Evolutionary conservation across 2,329 filamentous ascomycete genomes (phyloP).

Genomic region (Penicillium sp.): DNA sequence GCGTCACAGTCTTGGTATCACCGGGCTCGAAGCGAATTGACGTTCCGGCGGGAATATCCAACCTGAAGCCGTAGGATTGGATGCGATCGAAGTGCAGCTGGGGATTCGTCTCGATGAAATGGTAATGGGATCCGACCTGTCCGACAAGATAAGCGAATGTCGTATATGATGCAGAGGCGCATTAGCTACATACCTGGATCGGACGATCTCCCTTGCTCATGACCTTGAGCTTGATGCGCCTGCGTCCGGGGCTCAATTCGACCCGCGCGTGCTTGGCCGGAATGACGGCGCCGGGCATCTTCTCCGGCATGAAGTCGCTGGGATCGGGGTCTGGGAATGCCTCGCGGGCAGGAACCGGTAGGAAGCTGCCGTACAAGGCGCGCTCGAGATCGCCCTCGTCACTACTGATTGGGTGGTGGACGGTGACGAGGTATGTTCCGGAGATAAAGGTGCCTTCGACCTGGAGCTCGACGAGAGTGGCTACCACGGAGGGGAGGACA

Average conservation of each 20-base stretch:
- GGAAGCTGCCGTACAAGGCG: slow-evolving; percentile 87
- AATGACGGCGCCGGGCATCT: slow-evolving; percentile 78
- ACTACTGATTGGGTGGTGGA: slow-evolving; percentile 83
- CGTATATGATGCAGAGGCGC: background rate
- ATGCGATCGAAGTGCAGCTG: slow-evolving; percentile 84
- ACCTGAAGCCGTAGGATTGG: slow-evolving; percentile 77
- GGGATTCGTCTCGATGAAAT: slow-evolving; percentile 94
- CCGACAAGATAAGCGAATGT: background rate
- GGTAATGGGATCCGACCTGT: slow-evolving; percentile 87
- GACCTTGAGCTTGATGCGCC: slow-evolving; percentile 72
- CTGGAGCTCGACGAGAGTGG: slow-evolving; percentile 80
- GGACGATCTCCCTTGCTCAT: slow-evolving; percentile 87
- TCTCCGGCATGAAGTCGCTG: slow-evolving; percentile 66
- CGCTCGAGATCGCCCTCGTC: slow-evolving; percentile 85
- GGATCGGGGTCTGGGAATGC: slow-evolving; percentile 66
- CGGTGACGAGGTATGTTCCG: slow-evolving; percentile 91
- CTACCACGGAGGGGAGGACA: slow-evolving; percentile 79
- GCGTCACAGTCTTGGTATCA: slow-evolving; percentile 83
- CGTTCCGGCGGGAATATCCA: slow-evolving; percentile 89
- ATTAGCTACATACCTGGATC: slow-evolving; percentile 67
- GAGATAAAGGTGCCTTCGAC: slow-evolving; percentile 91
- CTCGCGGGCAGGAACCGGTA: slow-evolving; percentile 72
- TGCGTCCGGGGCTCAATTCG: slow-evolving; percentile 71
- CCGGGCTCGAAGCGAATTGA: slow-evolving; percentile 93
- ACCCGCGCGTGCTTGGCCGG: slow-evolving; percentile 68